Evolutionary conservation across 1,284 basidiomycete species (phyloP), one percentile per base, ranked within the genome.

Genomic region (Polyporus tsugae): DNA sequence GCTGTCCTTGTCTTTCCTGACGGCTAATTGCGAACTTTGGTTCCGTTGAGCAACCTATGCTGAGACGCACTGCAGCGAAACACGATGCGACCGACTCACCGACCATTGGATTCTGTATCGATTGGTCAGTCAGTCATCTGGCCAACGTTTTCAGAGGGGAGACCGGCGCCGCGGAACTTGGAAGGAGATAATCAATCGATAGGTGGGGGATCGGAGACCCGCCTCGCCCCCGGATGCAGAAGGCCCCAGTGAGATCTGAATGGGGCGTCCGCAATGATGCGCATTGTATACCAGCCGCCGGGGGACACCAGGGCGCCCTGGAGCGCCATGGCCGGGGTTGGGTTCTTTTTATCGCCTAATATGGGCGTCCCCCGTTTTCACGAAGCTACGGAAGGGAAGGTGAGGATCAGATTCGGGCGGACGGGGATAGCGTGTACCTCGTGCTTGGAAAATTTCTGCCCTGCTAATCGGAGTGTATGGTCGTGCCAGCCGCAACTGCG

Each of bases 401-500:
- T 15, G 22, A 22, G 25, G 22, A 41, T 60, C 58, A 25, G 58
- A 60, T 41, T 60, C 38, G 25, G 38, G 22, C 58, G 36, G 58
- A 60, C 58, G 58, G 58, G 38, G 58, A 60, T 60, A 60, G 38
- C 38, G 58, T 41, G 58, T n/a, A 6, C 58, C 58, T 60, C 58
- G 58, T 60, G 58, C 38, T 41, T 25, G 38, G 15, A 60, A 60
- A 60, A 42, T 60, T 58, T 60, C 36, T 60, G 58, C 22, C 38
- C 22, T 60, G 38, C 36, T 6, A 29, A 7, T 22, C 38, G 36
- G 13, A 38, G 9, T 25, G 46, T 49, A 22, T 25, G 36, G 38
- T 17, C 22, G 58, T 19, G 33, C 35, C 15, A 38, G 35, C n/a
- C n/a, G 57, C 36, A 10, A n/a, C 38, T 29, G n/a, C 38, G 38